Evolutionary conservation across 106 monocot species (phyloP).

Genomic region (Cymbidium sinense): DNA sequence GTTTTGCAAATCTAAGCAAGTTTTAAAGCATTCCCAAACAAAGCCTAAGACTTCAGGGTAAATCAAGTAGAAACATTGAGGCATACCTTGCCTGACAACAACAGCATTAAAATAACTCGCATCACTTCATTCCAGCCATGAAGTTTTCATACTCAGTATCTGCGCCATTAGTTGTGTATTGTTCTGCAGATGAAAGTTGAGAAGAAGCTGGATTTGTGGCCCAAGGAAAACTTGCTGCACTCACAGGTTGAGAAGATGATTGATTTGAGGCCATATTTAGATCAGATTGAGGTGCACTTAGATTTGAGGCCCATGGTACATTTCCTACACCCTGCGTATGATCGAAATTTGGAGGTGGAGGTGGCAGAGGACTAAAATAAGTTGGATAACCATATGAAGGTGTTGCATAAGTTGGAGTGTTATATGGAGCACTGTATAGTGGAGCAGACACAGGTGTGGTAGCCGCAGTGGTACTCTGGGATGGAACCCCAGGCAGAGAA

Average conservation of each 20-base stretch:
- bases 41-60: not conserved
- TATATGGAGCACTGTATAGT: constrained; percentile 21
- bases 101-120: not conserved
- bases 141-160: constrained; percentile 56
- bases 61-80: not conserved
- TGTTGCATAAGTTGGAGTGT: constrained; percentile 32
- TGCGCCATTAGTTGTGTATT: constrained; percentile 27
- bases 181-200: constrained; percentile 20
- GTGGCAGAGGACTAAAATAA: constrained; percentile 26
- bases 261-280: not conserved
- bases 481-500: constrained; percentile 32
- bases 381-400: constrained; percentile 30
- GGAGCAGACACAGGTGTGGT: constrained; percentile 14
- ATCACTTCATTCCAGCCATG: constrained; percentile 57
- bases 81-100: constrained; percentile 9
- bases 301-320: constrained; percentile 24
- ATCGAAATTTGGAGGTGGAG: constrained; percentile 23
- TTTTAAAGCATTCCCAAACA: not conserved
- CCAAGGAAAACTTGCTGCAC: constrained; percentile 24
- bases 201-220: constrained; percentile 12
- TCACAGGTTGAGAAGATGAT: constrained; percentile 8
- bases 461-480: constrained; percentile 16
- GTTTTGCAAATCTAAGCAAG: not conserved
- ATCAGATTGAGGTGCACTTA: not conserved
- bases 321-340: constrained; percentile 13